A percentile compares a stretch with the other conserved stretches of the same genome.
phyloP scores from a whole-genome alignment of 768 basidiomycete species.

The Pisolithus marmoratus region DNA sequence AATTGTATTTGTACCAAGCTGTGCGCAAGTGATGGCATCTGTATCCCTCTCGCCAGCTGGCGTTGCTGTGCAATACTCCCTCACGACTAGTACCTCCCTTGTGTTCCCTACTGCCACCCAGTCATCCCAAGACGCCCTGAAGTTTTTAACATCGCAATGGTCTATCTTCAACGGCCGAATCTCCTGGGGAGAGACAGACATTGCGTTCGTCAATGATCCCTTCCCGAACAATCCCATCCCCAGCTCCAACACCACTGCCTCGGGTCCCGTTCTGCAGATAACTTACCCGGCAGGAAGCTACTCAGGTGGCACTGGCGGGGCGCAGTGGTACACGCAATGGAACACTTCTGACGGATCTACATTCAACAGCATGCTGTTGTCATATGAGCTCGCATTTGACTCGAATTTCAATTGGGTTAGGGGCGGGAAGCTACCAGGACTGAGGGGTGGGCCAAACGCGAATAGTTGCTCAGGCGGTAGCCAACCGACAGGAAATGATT shows the following conservation, averaged over 20 bases:
- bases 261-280: constrained; percentile 44
- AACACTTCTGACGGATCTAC: constrained; percentile 50
- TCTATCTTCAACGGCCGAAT: constrained; percentile 54
- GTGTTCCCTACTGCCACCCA: constrained; percentile 63
- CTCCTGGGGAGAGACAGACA: constrained; percentile 48
- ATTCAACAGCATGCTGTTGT: constrained; percentile 63
- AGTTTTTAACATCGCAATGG: constrained; percentile 53
- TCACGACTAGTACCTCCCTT: constrained; percentile 55
- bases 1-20: not conserved
- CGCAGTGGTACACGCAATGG: constrained; percentile 66
- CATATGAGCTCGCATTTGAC: constrained; percentile 74
- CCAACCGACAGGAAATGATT: constrained; percentile 55
- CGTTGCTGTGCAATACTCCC: constrained; percentile 46
- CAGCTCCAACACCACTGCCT: constrained; percentile 22
- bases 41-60: constrained; percentile 9
- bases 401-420: constrained; percentile 62
- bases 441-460: constrained; percentile 60
- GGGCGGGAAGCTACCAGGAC: constrained; percentile 71
- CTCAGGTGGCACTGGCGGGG: constrained; percentile 55
- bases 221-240: constrained; percentile 48
- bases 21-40: constrained; percentile 1
- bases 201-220: constrained; percentile 63
- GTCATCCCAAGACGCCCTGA: constrained; percentile 42
- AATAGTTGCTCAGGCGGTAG: constrained; percentile 68
- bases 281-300: constrained; percentile 61